These are phyloP conservation scores for Aureobasidium sp. DNA, from an alignment of 2,329 filamentous ascomycete species.

Conservation along the genomic window DNA sequence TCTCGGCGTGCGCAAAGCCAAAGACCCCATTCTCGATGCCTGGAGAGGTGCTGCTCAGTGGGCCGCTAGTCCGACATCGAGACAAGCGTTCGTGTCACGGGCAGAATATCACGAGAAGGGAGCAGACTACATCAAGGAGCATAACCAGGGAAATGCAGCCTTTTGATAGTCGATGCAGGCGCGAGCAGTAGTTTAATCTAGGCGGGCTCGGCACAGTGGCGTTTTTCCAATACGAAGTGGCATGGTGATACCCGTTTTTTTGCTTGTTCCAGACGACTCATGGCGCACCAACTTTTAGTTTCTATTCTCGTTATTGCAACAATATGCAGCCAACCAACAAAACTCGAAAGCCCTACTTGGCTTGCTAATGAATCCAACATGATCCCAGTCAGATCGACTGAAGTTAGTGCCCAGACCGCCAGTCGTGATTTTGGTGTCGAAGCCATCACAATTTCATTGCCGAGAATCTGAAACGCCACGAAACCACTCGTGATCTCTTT, in stretches of 20 bases:
- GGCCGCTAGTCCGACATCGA: conserved; percentile 53
- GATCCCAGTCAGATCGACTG: neutral
- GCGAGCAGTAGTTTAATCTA: conserved; percentile 2
- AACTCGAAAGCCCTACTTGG: neutral
- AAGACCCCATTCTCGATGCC: conserved; percentile 72
- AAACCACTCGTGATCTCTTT: neutral
- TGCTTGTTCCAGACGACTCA: conserved; percentile 3
- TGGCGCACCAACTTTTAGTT: neutral
- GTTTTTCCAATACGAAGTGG: neutral
- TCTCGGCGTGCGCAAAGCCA: conserved; percentile 63
- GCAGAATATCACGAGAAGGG: conserved; percentile 91
- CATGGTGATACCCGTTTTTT: conserved; percentile 12
- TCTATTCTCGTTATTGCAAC: neutral
- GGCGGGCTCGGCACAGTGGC: conserved; percentile 6
- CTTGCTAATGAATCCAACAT: neutral
- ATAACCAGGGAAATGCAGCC: conserved; percentile 34
- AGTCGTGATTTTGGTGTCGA: neutral
- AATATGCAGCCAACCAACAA: conserved; percentile 1
- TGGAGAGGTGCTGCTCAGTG: conserved; percentile 90
- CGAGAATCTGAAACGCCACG: conserved; percentile 12
- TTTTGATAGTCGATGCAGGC: conserved; percentile 13
- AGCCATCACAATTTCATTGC: conserved; percentile 11
- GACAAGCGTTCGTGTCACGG: conserved; percentile 58
- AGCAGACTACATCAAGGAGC: conserved; percentile 76
- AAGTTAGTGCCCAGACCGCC: neutral